Evolutionary conservation across 768 basidiomycete genomes (phyloP).

Genomic region (Sarcodon aspratus): DNA sequence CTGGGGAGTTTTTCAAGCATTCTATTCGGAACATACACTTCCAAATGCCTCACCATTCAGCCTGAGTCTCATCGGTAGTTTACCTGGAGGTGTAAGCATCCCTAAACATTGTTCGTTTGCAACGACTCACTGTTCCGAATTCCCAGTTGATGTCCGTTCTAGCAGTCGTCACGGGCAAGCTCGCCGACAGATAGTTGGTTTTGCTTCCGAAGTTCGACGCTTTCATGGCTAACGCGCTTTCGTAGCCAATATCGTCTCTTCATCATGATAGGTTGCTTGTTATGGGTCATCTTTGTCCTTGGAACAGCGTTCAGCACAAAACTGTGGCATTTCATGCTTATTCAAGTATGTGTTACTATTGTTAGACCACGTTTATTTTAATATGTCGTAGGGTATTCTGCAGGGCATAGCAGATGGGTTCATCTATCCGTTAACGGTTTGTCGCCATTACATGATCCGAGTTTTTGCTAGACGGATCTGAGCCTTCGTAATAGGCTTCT

Average conservation of each 20-base stretch:
- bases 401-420: constrained; percentile 12
- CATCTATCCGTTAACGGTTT: constrained; percentile 7
- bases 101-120: too few species aligned
- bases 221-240: not conserved
- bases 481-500: constrained; percentile 6
- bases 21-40: constrained; percentile 16
- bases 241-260: constrained; percentile 11
- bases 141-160: constrained; percentile 15
- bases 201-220: not conserved
- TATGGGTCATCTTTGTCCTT: constrained; percentile 17
- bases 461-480: not conserved
- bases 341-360: too few species aligned
- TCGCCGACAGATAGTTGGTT: constrained; percentile 20
- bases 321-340: constrained; percentile 19
- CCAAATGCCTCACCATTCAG: constrained; percentile 6
- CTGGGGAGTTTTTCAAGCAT: constrained; percentile 22
- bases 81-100: constrained; percentile 10
- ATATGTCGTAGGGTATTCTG: constrained; percentile 17
- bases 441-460: not conserved
- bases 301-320: constrained; percentile 19
- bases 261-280: constrained; percentile 16
- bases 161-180: constrained; percentile 17
- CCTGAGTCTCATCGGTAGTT: constrained; percentile 14
- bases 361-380: too few species aligned
- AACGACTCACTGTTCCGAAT: not conserved